These are phyloP conservation scores for Byssochlamys sp. DNA, from an alignment of 2,329 filamentous ascomycete species.

Conservation along the genomic window DNA sequence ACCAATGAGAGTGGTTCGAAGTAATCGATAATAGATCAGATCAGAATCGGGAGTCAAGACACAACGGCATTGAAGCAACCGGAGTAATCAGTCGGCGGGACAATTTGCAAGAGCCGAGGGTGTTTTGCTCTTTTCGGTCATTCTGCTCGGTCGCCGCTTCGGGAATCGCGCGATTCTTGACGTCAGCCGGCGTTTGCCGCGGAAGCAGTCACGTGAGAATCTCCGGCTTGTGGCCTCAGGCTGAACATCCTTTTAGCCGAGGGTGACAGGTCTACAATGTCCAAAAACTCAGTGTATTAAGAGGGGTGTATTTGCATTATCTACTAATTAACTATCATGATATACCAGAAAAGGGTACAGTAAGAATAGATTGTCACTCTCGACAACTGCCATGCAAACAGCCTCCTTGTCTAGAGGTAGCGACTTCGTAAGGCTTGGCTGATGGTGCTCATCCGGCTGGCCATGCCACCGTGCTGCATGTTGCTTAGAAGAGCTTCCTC, in stretches of 20 bases:
- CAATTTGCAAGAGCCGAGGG: not conserved
- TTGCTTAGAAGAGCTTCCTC: conserved; percentile 56
- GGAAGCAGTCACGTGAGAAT: not conserved
- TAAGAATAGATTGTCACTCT: not conserved
- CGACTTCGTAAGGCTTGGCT: conserved; percentile 47
- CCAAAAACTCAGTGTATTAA: not conserved
- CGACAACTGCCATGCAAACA: too few species aligned
- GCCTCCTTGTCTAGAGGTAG: conserved; percentile 30
- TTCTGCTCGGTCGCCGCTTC: not conserved
- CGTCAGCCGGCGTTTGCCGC: not conserved
- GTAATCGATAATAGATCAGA: not conserved
- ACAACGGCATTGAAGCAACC: not conserved
- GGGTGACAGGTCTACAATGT: too few species aligned
- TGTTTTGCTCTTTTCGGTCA: not conserved
- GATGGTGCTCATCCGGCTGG: conserved; percentile 42
- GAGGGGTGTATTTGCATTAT: not conserved
- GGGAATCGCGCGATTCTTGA: not conserved
- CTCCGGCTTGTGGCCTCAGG: not conserved
- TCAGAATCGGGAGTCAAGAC: not conserved
- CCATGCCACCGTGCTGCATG: conserved; percentile 47
- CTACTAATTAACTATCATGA: not conserved
- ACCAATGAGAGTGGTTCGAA: not conserved
- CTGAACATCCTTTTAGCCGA: not conserved
- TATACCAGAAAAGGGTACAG: not conserved
- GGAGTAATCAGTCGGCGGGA: not conserved